Base-by-base conservation (phyloP, 192 early-diverging fungal species). In the Cetraspora pellucida region DNA sequence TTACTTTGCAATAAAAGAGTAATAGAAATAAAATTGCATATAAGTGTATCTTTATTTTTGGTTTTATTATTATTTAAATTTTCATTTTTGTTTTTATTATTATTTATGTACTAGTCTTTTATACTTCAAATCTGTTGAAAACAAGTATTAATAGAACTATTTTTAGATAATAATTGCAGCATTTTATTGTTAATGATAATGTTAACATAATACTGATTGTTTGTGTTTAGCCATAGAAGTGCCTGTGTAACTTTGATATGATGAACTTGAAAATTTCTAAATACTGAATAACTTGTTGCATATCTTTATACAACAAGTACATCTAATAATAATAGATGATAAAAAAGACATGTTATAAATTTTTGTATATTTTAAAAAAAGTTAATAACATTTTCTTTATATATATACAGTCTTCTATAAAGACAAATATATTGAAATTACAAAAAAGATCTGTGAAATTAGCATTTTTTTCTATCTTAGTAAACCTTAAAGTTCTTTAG, bases 121-220 rank as follows among this genome's bases (percentile, higher is more conserved):
- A 7, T 9, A 67, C 44, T 45, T 37, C 44, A 0, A 13, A 67
- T 1, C 44, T 67, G 43, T 67, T 3, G 37, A 46, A 67, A 37
- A 5, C 6, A 25, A 9, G 31, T 14, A 46, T 43, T 25, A 45
- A 67, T 16, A 14, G 65, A 21, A 10, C 37, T 17, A 47, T 67
- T 43, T 44, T 67, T 14, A 17, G 43, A 37, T 23, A 67, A 43
- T 21, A 13, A 67, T 44, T 45, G 2, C n/a, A 67, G 14, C 3
- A 47, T 23, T n/a, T 67, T 14, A 46, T 67, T 23, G 16, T 67
- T 37, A 46, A 67, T 67, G n/a, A 3, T 31, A 44, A 67, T 44
- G 10, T 67, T 49, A 13, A 27, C 16, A 68, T 68, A 68, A 14
- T 68, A 68, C 3, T 5, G 66, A 68, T 68, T 68, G 44, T 67